phyloP scores from a whole-genome alignment of 108 stramenopile species.

The Nitzschia sp. region DNA sequence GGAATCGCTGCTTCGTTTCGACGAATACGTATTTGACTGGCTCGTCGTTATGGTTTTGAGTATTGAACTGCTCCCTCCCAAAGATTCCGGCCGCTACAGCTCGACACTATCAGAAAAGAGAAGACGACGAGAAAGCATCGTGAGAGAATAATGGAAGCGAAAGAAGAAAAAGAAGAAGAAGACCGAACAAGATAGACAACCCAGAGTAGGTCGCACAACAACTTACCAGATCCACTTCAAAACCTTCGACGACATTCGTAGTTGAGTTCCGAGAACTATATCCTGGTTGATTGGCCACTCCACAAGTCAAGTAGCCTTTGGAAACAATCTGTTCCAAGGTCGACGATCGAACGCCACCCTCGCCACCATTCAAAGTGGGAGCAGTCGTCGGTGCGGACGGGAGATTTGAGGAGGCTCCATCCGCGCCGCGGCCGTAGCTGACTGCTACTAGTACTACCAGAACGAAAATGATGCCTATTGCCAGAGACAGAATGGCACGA shows the following conservation, averaged over 20 bases:
- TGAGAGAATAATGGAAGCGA: too few species aligned
- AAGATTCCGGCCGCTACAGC: conserved; percentile 10
- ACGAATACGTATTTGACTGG: conserved; percentile 12
- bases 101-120: background rate
- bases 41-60: background rate
- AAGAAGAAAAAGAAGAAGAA: background rate
- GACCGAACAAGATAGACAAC: background rate
- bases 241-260: background rate
- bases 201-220: background rate
- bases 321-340: background rate
- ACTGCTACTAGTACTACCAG: background rate
- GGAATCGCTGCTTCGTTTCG: background rate
- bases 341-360: background rate
- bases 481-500: background rate
- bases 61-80: background rate
- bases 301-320: conserved; percentile 11
- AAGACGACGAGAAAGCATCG: too few species aligned
- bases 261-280: background rate
- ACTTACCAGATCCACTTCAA: conserved; percentile 10
- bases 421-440: background rate
- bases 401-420: background rate
- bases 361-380: too few species aligned
- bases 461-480: background rate
- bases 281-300: background rate
- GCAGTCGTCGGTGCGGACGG: background rate